Conservation (phyloP, 805 yeast genomes). For the Candida awuae region DNA sequence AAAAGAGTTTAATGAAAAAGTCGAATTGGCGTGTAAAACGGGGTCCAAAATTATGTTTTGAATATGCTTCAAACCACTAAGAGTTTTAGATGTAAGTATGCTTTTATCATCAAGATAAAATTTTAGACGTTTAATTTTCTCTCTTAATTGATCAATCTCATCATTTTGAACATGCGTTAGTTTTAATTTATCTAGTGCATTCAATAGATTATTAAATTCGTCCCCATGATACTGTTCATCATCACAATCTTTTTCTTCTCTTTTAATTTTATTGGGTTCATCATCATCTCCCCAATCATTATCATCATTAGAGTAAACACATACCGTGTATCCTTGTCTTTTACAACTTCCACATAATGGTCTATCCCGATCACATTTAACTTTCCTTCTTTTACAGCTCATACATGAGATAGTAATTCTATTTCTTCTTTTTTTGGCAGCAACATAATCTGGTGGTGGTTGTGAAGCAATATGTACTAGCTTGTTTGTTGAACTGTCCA, state of each 20-base stretch:
- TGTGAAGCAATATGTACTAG: constrained; percentile 10
- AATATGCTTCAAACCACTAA: constrained; percentile 3
- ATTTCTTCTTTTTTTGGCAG: constrained; percentile 32
- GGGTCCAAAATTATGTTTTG: not conserved
- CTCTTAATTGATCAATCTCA: constrained; percentile 8
- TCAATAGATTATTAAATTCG: constrained; percentile 6
- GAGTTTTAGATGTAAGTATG: constrained; percentile 2
- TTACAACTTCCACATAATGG: constrained; percentile 31
- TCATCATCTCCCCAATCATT: not conserved
- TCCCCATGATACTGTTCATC: not conserved
- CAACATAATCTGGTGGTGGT: constrained; percentile 8
- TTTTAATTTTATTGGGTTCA: constrained; percentile 2
- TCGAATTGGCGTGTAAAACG: not conserved
- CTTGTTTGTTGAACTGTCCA: constrained; percentile 9
- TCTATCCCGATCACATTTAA: constrained; percentile 33
- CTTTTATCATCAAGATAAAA: constrained; percentile 9
- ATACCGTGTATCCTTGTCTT: constrained; percentile 4
- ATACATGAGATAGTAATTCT: constrained; percentile 36
- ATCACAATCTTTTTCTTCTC: not conserved
- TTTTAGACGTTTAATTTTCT: constrained; percentile 5
- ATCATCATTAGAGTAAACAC: constrained; percentile 8
- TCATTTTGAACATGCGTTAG: constrained; percentile 5
- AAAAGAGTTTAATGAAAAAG: constrained; percentile 3
- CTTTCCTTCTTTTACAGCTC: constrained; percentile 41
- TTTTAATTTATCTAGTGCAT: constrained; percentile 6